Evolutionary conservation across 2,329 filamentous ascomycete species (phyloP).

Genomic region (Hysterium pulicare): DNA sequence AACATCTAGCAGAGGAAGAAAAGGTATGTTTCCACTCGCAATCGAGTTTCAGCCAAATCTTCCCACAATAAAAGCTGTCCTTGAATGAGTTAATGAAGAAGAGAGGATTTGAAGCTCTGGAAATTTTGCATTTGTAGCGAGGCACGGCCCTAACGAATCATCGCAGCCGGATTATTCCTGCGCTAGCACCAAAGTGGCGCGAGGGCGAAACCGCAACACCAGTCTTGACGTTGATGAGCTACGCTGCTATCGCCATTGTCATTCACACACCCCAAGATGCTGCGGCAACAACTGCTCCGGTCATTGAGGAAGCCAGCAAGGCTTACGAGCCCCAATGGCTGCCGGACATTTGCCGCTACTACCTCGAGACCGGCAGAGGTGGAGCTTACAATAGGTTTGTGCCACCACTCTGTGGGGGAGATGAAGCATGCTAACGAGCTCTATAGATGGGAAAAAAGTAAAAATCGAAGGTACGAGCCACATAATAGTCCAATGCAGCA

Average conservation of each 20-base stretch:
- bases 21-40: slow-evolving; percentile 38
- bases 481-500: slow-evolving; percentile 12
- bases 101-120: slow-evolving; percentile 18
- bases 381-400: slow-evolving; percentile 89
- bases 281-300: slow-evolving; percentile 64
- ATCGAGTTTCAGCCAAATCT: slow-evolving; percentile 37
- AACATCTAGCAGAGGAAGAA: slow-evolving; percentile 61
- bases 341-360: slow-evolving; percentile 79
- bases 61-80: slow-evolving; percentile 67
- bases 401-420: slow-evolving; percentile 22
- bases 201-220: slow-evolving; percentile 11
- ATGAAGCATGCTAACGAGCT: slow-evolving; percentile 32
- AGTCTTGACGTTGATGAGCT: slow-evolving; percentile 19
- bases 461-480: slow-evolving; percentile 80
- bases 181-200: slow-evolving; percentile 2
- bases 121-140: slow-evolving; percentile 24
- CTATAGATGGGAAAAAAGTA: slow-evolving; percentile 90
- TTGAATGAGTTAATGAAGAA: slow-evolving; percentile 53
- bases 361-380: slow-evolving; percentile 81
- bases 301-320: slow-evolving; percentile 57
- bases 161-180: slow-evolving; percentile 10
- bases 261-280: slow-evolving; percentile 45
- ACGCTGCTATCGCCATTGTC: slow-evolving; percentile 27
- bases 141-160: slow-evolving; percentile 31
- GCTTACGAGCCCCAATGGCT: slow-evolving; percentile 54